phyloP scores from a whole-genome alignment of 2,329 filamentous ascomycete species.

The Bipolaris bicolor region DNA sequence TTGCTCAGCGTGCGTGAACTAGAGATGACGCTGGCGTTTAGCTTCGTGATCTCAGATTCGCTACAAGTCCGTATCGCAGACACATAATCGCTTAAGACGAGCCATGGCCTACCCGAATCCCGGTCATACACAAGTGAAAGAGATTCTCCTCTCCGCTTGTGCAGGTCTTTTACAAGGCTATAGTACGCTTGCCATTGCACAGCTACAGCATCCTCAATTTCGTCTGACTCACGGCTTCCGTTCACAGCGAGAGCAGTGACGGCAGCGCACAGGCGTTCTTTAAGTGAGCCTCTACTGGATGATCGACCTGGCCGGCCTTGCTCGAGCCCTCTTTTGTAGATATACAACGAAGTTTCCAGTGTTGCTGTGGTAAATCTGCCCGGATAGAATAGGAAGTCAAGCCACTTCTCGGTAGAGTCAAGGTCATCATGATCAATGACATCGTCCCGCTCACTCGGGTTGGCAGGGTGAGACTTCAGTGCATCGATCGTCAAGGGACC shows the following conservation, averaged over 20 bases:
- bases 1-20: constrained; percentile 23
- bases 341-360: constrained; percentile 79
- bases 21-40: constrained; percentile 64
- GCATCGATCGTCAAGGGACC: constrained; percentile 51
- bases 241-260: constrained; percentile 71
- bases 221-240: constrained; percentile 74
- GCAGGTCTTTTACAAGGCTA: constrained; percentile 81
- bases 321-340: constrained; percentile 73
- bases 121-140: constrained; percentile 78
- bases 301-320: constrained; percentile 19
- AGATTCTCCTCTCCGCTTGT: constrained; percentile 83
- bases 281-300: constrained; percentile 61
- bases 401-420: constrained; percentile 73
- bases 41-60: constrained; percentile 73
- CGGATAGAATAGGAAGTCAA: constrained; percentile 80
- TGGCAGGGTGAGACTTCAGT: constrained; percentile 47
- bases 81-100: constrained; percentile 81
- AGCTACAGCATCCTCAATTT: constrained; percentile 75
- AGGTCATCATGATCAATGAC: constrained; percentile 57
- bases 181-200: constrained; percentile 91
- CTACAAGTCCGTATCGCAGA: constrained; percentile 82
- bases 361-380: constrained; percentile 80
- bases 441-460: constrained; percentile 45
- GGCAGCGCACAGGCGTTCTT: constrained; percentile 76
- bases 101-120: constrained; percentile 75